phyloP scores from a whole-genome alignment of 495 filamentous ascomycete species.

The Aspergillus diversus region DNA sequence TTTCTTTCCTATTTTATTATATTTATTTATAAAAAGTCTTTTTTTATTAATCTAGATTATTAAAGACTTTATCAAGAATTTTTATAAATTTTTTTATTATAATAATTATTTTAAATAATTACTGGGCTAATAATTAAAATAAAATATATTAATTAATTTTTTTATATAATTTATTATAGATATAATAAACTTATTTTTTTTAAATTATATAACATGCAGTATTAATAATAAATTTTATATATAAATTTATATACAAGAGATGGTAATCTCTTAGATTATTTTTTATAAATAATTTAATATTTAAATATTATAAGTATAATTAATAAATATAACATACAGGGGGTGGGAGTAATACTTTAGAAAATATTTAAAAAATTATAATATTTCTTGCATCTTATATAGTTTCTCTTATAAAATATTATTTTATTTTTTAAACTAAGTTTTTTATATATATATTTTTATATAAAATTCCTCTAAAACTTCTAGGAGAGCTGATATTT shows the following conservation, averaged over 20 bases:
- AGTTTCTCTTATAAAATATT: too few relatives aligned
- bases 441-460: too few relatives aligned
- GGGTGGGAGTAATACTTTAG: background rate
- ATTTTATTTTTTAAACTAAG: too few relatives aligned
- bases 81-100: background rate
- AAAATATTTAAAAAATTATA: too few relatives aligned
- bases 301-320: background rate
- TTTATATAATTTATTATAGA: background rate
- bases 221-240: constrained; percentile 5
- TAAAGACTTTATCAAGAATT: background rate
- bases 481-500: too few relatives aligned
- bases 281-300: constrained; percentile 1
- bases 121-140: background rate
- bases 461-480: too few relatives aligned
- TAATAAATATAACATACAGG: background rate
- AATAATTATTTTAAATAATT: background rate
- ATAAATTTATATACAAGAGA: background rate
- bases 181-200: background rate
- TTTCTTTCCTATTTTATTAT: background rate
- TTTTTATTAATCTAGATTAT: background rate
- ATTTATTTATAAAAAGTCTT: background rate
- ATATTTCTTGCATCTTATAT: too few relatives aligned
- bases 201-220: background rate
- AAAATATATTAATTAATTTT: background rate
- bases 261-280: background rate